These are phyloP conservation scores for Asclepias syriaca DNA, from an alignment of 257 asterid genomes.

Conservation along the genomic window DNA sequence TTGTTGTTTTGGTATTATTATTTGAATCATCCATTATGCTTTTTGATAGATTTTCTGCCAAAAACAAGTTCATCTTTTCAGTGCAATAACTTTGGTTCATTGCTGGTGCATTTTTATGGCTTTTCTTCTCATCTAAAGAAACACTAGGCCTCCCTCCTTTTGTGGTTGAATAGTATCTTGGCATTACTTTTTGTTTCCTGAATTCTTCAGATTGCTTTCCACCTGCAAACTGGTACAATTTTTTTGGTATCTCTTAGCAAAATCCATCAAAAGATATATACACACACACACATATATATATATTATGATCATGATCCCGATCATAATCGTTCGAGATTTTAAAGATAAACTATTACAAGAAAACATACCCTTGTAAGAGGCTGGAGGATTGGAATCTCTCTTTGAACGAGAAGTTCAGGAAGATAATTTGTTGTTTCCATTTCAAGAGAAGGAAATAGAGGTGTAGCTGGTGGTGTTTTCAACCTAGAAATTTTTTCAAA, in stretches of 20 bases:
- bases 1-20: slow-evolving; percentile 5
- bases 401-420: slow-evolving; percentile 41
- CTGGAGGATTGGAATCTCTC: slow-evolving; percentile 59
- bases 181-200: slow-evolving; percentile 32
- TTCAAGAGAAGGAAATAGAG: slow-evolving; percentile 80
- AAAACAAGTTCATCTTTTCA: slow-evolving; percentile 3
- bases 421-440: slow-evolving; percentile 56
- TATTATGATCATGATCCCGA: too few relatives aligned
- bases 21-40: slow-evolving; percentile 27
- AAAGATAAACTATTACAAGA: too few relatives aligned
- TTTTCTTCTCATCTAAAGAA: slow-evolving; percentile 21
- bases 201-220: slow-evolving; percentile 21
- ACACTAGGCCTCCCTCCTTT: slow-evolving; percentile 28
- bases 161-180: slow-evolving; percentile 38
- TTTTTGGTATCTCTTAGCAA: background rate
- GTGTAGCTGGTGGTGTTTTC: slow-evolving; percentile 87
- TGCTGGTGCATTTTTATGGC: slow-evolving; percentile 20
- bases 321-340: background rate
- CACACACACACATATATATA: too few relatives aligned
- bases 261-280: background rate
- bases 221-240: slow-evolving; percentile 50
- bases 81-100: slow-evolving; percentile 17
- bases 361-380: slow-evolving; percentile 59
- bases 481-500: slow-evolving; percentile 33
- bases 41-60: slow-evolving; percentile 39